Evolutionary conservation across 108 stramenopile species (phyloP).

Genomic region (Aurantiochytrium sp.): DNA sequence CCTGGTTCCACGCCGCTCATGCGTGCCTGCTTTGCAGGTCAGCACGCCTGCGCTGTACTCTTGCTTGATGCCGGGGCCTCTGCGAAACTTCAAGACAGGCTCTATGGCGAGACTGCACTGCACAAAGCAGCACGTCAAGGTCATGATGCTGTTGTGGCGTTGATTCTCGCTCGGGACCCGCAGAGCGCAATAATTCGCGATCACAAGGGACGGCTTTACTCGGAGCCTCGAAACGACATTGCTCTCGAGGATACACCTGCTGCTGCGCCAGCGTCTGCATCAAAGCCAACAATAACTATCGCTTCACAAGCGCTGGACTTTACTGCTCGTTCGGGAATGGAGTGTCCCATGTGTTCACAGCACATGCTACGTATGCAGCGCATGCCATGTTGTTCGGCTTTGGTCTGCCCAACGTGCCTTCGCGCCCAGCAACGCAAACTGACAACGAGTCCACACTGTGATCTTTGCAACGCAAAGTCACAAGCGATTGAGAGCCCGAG

Average conservation of each 20-base stretch:
- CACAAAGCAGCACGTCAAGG: slow-evolving; percentile 6
- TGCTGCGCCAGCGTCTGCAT: too few species aligned
- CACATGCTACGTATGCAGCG: background rate
- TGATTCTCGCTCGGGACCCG: background rate
- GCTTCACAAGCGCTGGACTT: background rate
- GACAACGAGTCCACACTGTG: too few species aligned
- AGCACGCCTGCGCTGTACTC: background rate
- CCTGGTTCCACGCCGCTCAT: background rate
- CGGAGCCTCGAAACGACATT: background rate
- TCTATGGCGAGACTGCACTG: background rate
- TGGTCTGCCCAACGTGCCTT: background rate
- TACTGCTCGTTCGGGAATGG: background rate
- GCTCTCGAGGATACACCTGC: too few species aligned
- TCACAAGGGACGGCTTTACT: background rate
- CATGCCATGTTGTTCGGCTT: background rate
- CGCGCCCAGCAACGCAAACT: background rate
- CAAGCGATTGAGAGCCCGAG: too few species aligned
- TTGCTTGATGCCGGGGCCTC: background rate
- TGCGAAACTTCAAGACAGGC: background rate
- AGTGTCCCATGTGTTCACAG: background rate
- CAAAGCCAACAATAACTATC: too few species aligned
- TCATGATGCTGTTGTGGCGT: background rate
- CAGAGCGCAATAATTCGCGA: background rate
- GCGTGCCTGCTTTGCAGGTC: background rate
- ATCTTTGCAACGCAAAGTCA: too few species aligned